These are phyloP conservation scores for Ophiocordyceps camponoti-saundersi DNA, from an alignment of 2,329 filamentous ascomycete species.

Conservation along the genomic window DNA sequence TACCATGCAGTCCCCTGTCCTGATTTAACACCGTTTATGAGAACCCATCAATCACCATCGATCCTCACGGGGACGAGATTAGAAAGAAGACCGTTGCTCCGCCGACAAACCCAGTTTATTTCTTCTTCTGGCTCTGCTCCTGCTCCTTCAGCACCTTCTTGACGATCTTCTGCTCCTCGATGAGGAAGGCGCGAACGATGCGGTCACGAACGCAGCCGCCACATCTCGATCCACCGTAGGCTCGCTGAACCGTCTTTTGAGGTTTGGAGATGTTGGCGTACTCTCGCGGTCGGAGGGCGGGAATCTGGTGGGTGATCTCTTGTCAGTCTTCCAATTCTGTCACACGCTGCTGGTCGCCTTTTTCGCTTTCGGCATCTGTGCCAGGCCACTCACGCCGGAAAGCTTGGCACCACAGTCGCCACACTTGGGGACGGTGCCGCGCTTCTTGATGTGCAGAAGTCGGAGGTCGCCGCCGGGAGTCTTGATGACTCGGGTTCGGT, in stretches of 20 bases:
- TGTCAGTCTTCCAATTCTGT: slow-evolving; percentile 4
- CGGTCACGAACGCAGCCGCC: slow-evolving; percentile 97
- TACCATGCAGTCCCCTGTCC: slow-evolving; percentile 33
- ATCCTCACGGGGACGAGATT: slow-evolving; percentile 15
- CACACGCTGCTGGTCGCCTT: not conserved
- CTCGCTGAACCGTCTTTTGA: slow-evolving; percentile 98
- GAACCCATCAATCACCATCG: slow-evolving; percentile 12
- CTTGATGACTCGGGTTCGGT: slow-evolving; percentile 91
- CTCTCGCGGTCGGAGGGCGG: slow-evolving; percentile 94
- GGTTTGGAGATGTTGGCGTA: slow-evolving; percentile 94
- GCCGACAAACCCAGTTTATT: slow-evolving; percentile 34
- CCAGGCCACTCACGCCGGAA: slow-evolving; percentile 65
- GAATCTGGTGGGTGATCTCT: slow-evolving; percentile 40
- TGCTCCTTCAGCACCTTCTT: slow-evolving; percentile 99
- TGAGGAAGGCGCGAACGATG: slow-evolving; percentile 94
- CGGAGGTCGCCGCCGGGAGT: slow-evolving; percentile 92
- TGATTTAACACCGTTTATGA: slow-evolving; percentile 37
- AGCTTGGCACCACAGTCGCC: slow-evolving; percentile 98
- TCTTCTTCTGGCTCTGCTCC: slow-evolving; percentile 55
- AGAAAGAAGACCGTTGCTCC: slow-evolving; percentile 13
- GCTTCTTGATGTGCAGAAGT: slow-evolving; percentile 99
- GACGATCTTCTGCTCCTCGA: slow-evolving; percentile 99
- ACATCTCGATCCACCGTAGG: slow-evolving; percentile 97
- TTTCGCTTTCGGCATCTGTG: slow-evolving; percentile 1
- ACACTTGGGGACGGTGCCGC: slow-evolving; percentile 93